These are phyloP conservation scores for Apiotrichum mycotoxinovorans DNA, from an alignment of 1,284 basidiomycete species.

Conservation along the genomic window DNA sequence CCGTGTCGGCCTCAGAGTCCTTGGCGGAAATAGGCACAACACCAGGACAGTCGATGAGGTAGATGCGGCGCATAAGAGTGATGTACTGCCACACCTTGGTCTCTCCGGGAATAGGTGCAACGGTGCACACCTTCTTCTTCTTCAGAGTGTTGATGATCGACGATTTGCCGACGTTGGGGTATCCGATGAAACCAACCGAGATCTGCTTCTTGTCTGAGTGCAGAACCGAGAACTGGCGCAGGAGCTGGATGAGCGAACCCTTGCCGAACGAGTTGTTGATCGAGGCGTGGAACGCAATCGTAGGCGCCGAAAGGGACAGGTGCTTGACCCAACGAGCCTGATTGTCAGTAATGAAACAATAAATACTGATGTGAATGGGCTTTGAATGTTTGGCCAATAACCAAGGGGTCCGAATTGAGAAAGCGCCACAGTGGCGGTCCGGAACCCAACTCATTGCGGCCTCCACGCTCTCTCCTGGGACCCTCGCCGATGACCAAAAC, in stretches of 20 bases:
- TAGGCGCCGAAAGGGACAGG: slow-evolving; percentile 88
- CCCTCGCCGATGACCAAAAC: slow-evolving; percentile 48
- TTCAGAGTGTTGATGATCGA: slow-evolving; percentile 98
- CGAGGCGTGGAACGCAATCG: slow-evolving; percentile 96
- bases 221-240: slow-evolving; percentile 93
- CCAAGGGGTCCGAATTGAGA: slow-evolving; percentile 50
- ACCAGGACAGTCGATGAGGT: slow-evolving; percentile 98
- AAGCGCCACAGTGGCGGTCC: slow-evolving; percentile 25
- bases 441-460: slow-evolving; percentile 53
- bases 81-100: slow-evolving; percentile 99
- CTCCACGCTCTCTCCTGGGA: slow-evolving; percentile 39
- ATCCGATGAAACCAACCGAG: slow-evolving; percentile 95
- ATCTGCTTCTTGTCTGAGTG: slow-evolving; percentile 99
- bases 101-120: slow-evolving; percentile 96
- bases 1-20: slow-evolving; percentile 87
- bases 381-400: slow-evolving; percentile 48
- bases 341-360: slow-evolving; percentile 15
- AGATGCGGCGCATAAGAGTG: slow-evolving; percentile 90
- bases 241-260: slow-evolving; percentile 92
- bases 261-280: slow-evolving; percentile 99
- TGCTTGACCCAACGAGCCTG: slow-evolving; percentile 97
- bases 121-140: slow-evolving; percentile 95
- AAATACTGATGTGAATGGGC: slow-evolving; percentile 7
- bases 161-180: slow-evolving; percentile 97
- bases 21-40: slow-evolving; percentile 90